Base-by-base conservation (phyloP, 805 yeast genomes). In the Yarrowia hollandica region DNA sequence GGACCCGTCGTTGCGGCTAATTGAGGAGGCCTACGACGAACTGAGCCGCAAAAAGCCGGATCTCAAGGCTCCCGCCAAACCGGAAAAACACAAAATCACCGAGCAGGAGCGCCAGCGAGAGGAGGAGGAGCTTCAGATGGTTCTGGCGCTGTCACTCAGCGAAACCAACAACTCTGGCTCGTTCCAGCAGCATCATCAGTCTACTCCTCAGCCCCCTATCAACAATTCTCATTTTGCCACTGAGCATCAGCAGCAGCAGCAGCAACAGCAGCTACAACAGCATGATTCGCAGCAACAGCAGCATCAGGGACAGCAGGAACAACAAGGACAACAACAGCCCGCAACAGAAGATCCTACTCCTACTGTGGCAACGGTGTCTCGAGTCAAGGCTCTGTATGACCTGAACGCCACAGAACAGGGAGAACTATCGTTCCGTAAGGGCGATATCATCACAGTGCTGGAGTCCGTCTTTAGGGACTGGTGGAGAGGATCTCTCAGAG, bases 391-490 rank as follows among this genome's bases (percentile, higher is more conserved):
- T 0, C 74, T 94, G 54, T 94, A 89, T 67, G 96, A 90, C 68
- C 77, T 91, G 34, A 75, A 79, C 4, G 82, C 95, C 2, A 77
- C 81, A 41, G 97, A 90, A 67, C 85, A 85, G 2, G 97, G 91
- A 62, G 97, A 94, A 64, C 77, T 92, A 41, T 84, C 96, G 1
- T 92, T 94, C 73, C 77, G 83, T 52, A 84, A 84, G 66, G 97
- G 96, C 37, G 98, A 92, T 68, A 77, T 89, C 12, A 91, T 92
- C 50, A 85, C 86, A 0, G 96, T 94, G 0, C 77, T 91, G 31
- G 98, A 91, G 66, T 79, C 86, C 14, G 96, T 88, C 5, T 91
- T 90, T 70, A 79, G 88, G 62, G 98, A 92, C 68, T 92, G 99
- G 99, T 88, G 97, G 86, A 80, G 89, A 64, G 99, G 99, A 14